Base-by-base conservation (phyloP, 1,139 yeast genomes). In the Saccharomyces pastorianus region DNA sequence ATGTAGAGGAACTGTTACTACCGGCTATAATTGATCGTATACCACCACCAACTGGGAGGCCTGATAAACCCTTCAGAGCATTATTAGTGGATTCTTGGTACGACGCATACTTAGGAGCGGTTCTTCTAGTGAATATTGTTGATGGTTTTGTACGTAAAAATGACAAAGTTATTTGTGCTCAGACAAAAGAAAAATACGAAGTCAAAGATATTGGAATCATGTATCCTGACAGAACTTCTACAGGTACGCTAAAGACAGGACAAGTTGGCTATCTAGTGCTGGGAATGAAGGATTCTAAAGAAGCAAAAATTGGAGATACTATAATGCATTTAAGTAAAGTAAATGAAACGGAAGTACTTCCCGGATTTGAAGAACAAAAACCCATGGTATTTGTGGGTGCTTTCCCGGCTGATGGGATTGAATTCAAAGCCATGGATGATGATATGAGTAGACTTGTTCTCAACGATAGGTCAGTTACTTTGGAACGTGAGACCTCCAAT, bases 371-470 rank as follows among this genome's bases (percentile, higher is more conserved):
- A 69, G 97, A 89, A 63, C 91, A 95, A 1, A 91, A 93, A 68
- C 97, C 99, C 1, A 93, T 93, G 98, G 98, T 93, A 6, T 93
- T 91, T 70, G 95, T 93, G 48, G 99, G 99, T 7, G 99, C 99
- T 0, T 93, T 90, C 64, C 99, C 99, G 0, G 95, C 96, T 0
- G 96, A 91, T 66, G 96, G 96, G 4, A 80, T 86, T 1, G 96
- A 91, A 63, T 93, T 91, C 68, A 88, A 87, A 58, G 85, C 82
- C 44, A 77, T 93, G 76, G 96, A 93, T 64, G 98, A 93, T 63
- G 88, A 90, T 68, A 83, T 93, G 70, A 88, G 85, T 61, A 90
- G 90, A 64, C 76, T 93, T 59, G 95, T 91, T 1, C 75, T 93
- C 56, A 93, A 93, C 66, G 99, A 93, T 67, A 80, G 98, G 63